A percentile compares a stretch with the other conserved stretches of the same genome.
Evolutionary conservation across 345 rosid genomes (phyloP).

Genomic region (Salix udensis): DNA sequence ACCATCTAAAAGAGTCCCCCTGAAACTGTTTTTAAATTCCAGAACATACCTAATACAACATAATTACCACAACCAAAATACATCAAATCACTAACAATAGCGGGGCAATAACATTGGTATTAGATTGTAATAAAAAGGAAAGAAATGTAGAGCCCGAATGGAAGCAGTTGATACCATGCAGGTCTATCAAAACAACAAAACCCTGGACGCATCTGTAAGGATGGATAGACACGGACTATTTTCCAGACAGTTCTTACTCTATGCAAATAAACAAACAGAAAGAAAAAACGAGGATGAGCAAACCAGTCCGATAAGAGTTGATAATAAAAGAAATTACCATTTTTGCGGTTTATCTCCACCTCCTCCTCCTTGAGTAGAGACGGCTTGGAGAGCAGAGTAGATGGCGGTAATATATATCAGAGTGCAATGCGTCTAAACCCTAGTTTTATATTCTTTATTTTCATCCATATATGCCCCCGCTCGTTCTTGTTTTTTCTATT

Average conservation of each 20-base stretch:
- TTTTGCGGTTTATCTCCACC: not conserved
- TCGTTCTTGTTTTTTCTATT: not conserved
- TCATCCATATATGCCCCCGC: not conserved
- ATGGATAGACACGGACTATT: not conserved
- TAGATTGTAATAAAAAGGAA: not conserved
- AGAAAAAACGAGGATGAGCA: no score
- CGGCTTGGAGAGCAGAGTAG: not conserved
- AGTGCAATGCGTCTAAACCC: not conserved
- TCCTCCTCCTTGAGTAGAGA: not conserved
- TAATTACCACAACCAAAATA: not conserved
- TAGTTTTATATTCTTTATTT: not conserved
- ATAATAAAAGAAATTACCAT: not conserved
- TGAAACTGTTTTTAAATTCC: not conserved
- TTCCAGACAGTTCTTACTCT: not conserved
- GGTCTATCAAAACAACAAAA: not conserved
- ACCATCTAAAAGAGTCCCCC: not conserved
- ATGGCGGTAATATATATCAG: not conserved
- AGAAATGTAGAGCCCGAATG: not conserved
- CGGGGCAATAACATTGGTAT: not conserved
- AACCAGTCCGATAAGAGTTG: no score
- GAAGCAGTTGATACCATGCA: not conserved
- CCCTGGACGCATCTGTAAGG: not conserved
- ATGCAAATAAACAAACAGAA: not conserved
- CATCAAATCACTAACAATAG: not conserved
- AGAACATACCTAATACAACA: not conserved